Conservation (phyloP, 179 eudicot species). For the Silene noctiflora region DNA sequence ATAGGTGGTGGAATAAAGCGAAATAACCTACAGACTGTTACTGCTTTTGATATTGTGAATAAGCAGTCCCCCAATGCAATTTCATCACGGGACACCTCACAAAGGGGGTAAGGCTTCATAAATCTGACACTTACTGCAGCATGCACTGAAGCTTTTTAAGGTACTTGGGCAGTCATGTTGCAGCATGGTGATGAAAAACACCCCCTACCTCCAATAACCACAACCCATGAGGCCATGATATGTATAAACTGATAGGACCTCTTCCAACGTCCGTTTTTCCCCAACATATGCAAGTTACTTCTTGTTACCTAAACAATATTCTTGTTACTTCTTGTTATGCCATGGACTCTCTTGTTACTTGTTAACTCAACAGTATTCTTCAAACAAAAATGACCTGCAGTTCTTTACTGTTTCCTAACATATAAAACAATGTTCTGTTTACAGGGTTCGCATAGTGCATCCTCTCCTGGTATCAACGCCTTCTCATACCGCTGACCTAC, state of each 20-base stretch:
- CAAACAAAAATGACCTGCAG: neutral
- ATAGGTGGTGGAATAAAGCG: no score
- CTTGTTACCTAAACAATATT: neutral
- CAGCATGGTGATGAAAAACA: no score
- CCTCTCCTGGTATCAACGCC: constrained; percentile 52
- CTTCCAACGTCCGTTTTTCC: neutral
- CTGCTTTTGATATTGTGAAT: no score
- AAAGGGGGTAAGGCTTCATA: neutral
- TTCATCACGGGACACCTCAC: neutral
- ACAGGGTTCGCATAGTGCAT: constrained; percentile 59
- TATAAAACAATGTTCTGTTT: neutral
- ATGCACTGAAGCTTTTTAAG: neutral
- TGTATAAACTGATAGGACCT: neutral
- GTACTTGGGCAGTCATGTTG: neutral
- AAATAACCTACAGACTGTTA: no score
- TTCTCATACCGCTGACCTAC: constrained; percentile 20
- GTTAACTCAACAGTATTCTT: neutral
- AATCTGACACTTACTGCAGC: neutral
- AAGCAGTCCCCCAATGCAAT: neutral
- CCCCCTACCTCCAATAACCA: no score
- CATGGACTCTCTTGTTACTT: no score
- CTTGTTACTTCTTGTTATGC: no score
- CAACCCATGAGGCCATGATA: no score
- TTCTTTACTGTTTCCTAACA: constrained; percentile 8
- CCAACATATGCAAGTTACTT: neutral